Evolutionary conservation across 2,329 filamentous ascomycete genomes (phyloP).

Genomic region (Cladorrhinum sp.): DNA sequence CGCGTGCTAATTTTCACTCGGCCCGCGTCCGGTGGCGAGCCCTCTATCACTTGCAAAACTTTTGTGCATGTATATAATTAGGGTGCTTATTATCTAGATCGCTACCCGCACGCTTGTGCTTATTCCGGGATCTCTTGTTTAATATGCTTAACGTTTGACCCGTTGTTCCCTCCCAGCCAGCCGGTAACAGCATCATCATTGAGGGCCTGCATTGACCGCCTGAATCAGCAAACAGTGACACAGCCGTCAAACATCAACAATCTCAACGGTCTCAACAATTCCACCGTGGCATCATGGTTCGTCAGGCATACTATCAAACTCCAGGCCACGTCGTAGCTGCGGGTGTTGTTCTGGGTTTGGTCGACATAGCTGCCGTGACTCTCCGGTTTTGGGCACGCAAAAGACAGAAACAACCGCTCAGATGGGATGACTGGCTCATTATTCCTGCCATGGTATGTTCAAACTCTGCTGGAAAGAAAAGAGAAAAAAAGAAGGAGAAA

Average conservation of each 20-base stretch:
- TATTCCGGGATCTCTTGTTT: too few relatives aligned
- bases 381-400: slow-evolving; percentile 7
- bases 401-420: slow-evolving; percentile 4
- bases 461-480: background rate
- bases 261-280: background rate
- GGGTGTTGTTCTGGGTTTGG: background rate
- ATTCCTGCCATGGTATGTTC: slow-evolving; percentile 5
- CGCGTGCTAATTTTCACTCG: background rate
- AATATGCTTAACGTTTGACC: too few relatives aligned
- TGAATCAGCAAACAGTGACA: too few relatives aligned
- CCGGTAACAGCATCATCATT: too few relatives aligned
- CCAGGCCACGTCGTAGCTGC: slow-evolving; percentile 11
- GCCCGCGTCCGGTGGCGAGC: too few relatives aligned
- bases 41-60: too few relatives aligned
- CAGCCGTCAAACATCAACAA: too few relatives aligned
- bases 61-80: too few relatives aligned
- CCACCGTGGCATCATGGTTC: background rate
- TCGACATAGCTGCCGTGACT: slow-evolving; percentile 6
- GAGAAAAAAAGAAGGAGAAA: background rate
- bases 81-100: too few relatives aligned
- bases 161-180: too few relatives aligned
- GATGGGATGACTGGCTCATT: slow-evolving; percentile 11
- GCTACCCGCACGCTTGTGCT: too few relatives aligned
- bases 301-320: slow-evolving; percentile 10
- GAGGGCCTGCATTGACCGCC: too few relatives aligned